Evolutionary conservation across 163 green algal genomes (phyloP).

Genomic region (Scenedesmus sp.): DNA sequence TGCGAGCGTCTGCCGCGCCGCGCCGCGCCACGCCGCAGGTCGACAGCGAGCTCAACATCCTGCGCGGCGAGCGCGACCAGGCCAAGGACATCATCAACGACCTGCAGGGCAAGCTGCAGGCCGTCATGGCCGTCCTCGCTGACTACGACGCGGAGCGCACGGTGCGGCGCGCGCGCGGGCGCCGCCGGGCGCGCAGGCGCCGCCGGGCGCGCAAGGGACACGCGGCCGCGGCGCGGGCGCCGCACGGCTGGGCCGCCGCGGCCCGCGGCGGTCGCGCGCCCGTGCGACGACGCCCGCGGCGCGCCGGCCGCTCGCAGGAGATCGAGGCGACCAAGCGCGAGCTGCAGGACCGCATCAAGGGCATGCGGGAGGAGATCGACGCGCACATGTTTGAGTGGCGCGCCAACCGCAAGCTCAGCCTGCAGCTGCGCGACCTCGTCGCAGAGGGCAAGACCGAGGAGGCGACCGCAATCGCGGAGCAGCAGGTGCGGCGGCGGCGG

Average conservation of each 20-base stretch:
- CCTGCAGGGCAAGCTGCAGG: conserved; percentile 47
- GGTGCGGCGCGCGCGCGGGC: not conserved
- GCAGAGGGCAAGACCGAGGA: conserved; percentile 58
- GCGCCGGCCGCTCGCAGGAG: conserved; percentile 7
- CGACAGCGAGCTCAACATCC: conserved; percentile 51
- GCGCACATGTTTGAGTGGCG: conserved; percentile 52
- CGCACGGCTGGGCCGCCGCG: no score
- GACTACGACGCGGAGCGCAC: conserved; percentile 37
- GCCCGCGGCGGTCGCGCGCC: no score
- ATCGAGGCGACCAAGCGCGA: conserved; percentile 54
- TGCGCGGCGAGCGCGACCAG: conserved; percentile 61
- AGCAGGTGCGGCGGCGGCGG: no score
- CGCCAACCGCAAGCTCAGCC: conserved; percentile 66
- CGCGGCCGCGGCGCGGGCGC: no score
- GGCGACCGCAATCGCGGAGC: conserved; percentile 43
- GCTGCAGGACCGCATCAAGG: conserved; percentile 45
- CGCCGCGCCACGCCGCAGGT: no score
- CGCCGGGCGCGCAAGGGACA: no score
- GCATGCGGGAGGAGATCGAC: conserved; percentile 46
- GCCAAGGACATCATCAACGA: conserved; percentile 60
- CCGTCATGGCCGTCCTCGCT: conserved; percentile 6
- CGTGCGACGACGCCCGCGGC: no score
- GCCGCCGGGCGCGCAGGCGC: no score
- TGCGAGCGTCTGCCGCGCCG: no score
- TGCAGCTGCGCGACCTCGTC: conserved; percentile 69